phyloP scores from a whole-genome alignment of 305 asterid species.

The Salvia sclarea region DNA sequence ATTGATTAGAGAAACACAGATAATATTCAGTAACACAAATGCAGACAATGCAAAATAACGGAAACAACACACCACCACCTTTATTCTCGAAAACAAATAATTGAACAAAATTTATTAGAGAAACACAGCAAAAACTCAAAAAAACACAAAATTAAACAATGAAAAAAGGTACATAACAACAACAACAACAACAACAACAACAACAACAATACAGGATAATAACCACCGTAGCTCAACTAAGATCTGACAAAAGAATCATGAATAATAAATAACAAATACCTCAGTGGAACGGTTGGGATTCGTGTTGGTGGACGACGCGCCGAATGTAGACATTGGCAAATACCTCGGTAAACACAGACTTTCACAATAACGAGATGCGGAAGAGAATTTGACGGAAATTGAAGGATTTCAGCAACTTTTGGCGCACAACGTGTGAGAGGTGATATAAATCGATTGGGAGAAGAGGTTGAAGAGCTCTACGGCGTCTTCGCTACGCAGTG shows the following conservation, averaged over 20 bases:
- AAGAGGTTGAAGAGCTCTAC: no score
- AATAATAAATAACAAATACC: constrained; percentile 21
- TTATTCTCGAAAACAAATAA: no score
- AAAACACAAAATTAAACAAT: background rate
- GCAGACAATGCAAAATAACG: no score
- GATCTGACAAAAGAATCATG: background rate
- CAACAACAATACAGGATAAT: background rate
- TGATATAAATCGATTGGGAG: no score
- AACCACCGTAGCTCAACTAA: background rate
- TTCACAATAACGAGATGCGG: background rate
- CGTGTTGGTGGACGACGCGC: constrained; percentile 28
- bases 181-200: no score
- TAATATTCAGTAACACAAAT: no score
- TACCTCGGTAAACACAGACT: background rate
- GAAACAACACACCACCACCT: no score
- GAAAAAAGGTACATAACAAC: no score
- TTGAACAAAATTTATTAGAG: no score
- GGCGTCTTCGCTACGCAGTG: no score
- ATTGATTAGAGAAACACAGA: no score
- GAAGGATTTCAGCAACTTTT: constrained; percentile 20
- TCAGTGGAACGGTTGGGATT: constrained; percentile 45
- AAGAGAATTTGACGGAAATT: background rate
- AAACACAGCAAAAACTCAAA: background rate
- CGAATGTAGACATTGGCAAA: constrained; percentile 37
- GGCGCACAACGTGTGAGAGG: background rate